Evolutionary conservation across 257 asterid species (phyloP), one percentile per base, ranked within the genome.

Genomic region (Henckelia pumila): DNA sequence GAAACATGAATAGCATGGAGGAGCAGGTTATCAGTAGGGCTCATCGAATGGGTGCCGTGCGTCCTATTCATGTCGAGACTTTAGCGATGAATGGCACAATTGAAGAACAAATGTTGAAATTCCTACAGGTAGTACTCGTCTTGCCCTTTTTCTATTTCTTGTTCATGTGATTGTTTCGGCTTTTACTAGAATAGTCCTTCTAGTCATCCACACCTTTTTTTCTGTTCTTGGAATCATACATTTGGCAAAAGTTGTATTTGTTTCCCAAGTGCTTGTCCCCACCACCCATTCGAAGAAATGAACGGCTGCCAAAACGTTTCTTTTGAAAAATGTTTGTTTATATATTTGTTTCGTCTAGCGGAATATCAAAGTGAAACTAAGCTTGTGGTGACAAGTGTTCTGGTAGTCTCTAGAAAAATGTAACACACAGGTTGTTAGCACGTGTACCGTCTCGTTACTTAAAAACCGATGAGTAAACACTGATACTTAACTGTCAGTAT

Each of bases 1-100:
- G 33, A 70, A 75, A 78, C 72, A 71, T 74, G 59, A 68, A 75
- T 82, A 94, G 99, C 79, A 79, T 88, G 99, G 99, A 94, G 84
- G 99, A 94, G 78, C 97, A 94, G 81, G 99, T 94, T 76, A 88
- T 94, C 62, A 94, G 99, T 83, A 96, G 99, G 57, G 99, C 99
- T 73, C 99, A 94, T 72, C 86, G 99, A 73, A 90, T 94, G 99
- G 99, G 99, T 77, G 99, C 99, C 32, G 80, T 78, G 53, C 89
- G 95, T 28, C 96, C 99, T 59, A 83, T 94, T 84, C 77, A 79
- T 56, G 99, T 94, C 52, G 97, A 94, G 75, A 94, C 96, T 56
- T 76, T 94, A 79, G 95, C 93, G 26, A 94, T 94, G 99, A 82
- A 69, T 47, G 92, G 99, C 77, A 90, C 99, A 64, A 87, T 94